A percentile compares a stretch with the other conserved stretches of the same genome.
Conservation (phyloP, 345 rosid species). For the Populus alba region DNA sequence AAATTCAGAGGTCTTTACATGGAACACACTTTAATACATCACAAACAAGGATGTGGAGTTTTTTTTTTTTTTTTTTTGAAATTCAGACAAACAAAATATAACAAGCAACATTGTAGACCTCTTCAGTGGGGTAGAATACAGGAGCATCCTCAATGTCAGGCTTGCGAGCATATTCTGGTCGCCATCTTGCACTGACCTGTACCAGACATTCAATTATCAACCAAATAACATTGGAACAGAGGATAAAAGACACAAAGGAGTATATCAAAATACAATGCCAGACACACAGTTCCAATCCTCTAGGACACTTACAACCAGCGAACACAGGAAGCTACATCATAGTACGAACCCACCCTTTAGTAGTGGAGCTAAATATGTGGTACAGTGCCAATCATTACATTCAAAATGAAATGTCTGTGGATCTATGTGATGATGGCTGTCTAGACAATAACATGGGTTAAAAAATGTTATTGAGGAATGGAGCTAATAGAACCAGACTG, state of each 20-base stretch:
- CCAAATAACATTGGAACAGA: conserved; percentile 18
- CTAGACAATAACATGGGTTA: background rate
- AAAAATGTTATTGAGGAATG: background rate
- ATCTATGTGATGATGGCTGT: background rate
- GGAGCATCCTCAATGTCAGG: conserved; percentile 83
- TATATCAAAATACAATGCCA: conserved; percentile 5
- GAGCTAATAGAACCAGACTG: background rate
- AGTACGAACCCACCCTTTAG: background rate
- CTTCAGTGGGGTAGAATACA: conserved; percentile 86
- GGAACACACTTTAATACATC: background rate
- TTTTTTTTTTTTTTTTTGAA: background rate
- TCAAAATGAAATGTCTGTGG: background rate
- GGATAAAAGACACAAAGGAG: background rate
- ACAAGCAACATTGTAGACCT: conserved; percentile 50
- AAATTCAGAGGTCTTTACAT: conserved; percentile 22
- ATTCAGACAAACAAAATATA: conserved; percentile 16
- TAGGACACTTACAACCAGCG: background rate
- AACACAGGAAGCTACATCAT: background rate
- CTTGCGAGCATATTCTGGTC: conserved; percentile 63
- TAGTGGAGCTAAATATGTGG: background rate
- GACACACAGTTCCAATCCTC: background rate
- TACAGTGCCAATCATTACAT: background rate
- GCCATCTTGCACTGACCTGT: conserved; percentile 85
- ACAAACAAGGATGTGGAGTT: background rate
- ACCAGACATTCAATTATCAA: conserved; percentile 19